Conservation (phyloP, 139 green algal species). For the Pseudopediastrum boryanum region DNA sequence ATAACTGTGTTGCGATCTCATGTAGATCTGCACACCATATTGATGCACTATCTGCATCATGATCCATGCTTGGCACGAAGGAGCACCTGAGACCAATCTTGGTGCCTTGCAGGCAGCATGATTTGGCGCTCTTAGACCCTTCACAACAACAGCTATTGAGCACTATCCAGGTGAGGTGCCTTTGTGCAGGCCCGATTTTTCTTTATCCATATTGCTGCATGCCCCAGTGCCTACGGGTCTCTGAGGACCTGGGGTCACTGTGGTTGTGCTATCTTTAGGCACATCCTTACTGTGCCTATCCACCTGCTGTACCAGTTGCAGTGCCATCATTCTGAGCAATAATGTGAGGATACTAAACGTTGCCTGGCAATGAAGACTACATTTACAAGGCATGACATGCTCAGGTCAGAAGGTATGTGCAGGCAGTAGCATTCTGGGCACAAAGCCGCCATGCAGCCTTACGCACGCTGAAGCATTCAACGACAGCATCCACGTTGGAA, state of each 20-base stretch:
- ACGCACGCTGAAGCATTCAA: neutral
- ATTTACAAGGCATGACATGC: neutral
- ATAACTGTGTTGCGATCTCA: too few relatives aligned
- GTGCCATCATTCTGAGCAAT: neutral
- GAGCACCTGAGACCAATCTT: too few relatives aligned
- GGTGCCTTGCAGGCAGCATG: constrained; percentile 34
- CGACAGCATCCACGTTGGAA: neutral
- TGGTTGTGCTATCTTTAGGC: too few relatives aligned
- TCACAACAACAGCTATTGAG: constrained; percentile 41
- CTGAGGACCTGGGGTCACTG: too few relatives aligned
- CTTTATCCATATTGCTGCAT: neutral
- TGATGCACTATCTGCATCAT: too few relatives aligned
- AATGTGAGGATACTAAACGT: neutral
- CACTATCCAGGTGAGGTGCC: constrained; percentile 45
- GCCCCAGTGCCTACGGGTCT: too few relatives aligned
- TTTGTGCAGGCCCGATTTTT: neutral
- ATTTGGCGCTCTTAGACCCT: constrained; percentile 49
- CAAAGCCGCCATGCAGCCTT: neutral
- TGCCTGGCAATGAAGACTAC: too few relatives aligned
- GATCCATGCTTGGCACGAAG: too few relatives aligned
- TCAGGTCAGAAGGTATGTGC: neutral
- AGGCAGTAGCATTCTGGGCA: neutral
- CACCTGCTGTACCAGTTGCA: neutral
- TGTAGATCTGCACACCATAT: too few relatives aligned
- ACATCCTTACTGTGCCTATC: neutral